Evolutionary conservation across 495 filamentous ascomycete species (phyloP).

Genomic region (Podospora australis): DNA sequence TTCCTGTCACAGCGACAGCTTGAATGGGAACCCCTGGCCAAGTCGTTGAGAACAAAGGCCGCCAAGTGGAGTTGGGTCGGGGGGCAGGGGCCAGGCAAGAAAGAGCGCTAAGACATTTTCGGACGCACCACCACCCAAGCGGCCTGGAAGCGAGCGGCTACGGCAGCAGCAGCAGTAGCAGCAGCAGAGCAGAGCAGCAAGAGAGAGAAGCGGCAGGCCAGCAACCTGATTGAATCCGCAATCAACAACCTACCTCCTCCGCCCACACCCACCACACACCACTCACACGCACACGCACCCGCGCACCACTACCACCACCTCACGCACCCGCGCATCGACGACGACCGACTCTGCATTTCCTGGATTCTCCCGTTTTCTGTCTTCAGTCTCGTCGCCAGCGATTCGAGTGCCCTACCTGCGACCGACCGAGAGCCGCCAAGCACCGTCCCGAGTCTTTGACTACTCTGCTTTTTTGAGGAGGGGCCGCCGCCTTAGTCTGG

Average conservation of each 20-base stretch:
- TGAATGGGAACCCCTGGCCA: slow-evolving; percentile 6
- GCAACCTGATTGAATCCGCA: slow-evolving; percentile 9
- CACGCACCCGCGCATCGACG: not conserved
- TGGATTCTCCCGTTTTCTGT: too few species aligned
- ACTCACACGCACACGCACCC: not conserved
- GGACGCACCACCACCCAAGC: slow-evolving; percentile 4
- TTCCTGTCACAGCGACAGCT: not conserved
- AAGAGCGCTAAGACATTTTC: slow-evolving; percentile 10
- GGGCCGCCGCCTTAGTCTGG: not conserved
- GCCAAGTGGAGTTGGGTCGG: not conserved
- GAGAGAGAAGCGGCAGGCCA: not conserved
- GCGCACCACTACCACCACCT: not conserved
- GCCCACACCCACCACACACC: not conserved
- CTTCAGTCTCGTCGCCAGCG: not conserved
- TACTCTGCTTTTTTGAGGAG: not conserved
- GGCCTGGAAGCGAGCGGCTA: slow-evolving; percentile 16
- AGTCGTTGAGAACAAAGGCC: not conserved
- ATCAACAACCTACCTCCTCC: slow-evolving; percentile 10
- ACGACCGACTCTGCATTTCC: not conserved
- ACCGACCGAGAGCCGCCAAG: not conserved
- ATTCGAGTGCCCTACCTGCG: not conserved
- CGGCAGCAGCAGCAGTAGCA: slow-evolving; percentile 8
- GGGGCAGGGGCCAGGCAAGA: not conserved
- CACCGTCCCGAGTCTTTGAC: not conserved
- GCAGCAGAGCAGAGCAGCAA: slow-evolving; percentile 2